Evolutionary conservation across 2,329 filamentous ascomycete genomes (phyloP).

Genomic region (Aspergillus melleus): DNA sequence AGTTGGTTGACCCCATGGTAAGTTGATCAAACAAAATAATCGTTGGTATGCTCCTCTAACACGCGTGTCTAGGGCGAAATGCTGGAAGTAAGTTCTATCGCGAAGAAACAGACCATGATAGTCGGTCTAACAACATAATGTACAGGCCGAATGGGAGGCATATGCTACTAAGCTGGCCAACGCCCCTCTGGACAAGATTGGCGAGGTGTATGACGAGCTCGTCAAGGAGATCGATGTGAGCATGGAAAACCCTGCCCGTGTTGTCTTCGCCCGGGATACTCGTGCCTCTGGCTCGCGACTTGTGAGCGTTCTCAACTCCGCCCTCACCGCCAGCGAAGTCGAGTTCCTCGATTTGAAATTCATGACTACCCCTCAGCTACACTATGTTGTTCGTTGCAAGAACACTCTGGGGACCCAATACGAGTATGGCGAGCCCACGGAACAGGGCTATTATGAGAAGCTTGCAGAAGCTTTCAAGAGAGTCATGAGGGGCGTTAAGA

Average conservation of each 20-base stretch:
- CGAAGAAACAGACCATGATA: background rate
- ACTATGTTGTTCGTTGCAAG: constrained; percentile 91
- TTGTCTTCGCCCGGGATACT: constrained; percentile 90
- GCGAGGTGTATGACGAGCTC: constrained; percentile 73
- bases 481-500: constrained; percentile 74
- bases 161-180: constrained; percentile 90
- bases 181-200: constrained; percentile 71
- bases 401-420: constrained; percentile 88
- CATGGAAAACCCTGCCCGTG: constrained; percentile 67
- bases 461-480: constrained; percentile 79
- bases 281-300: constrained; percentile 86
- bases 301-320: constrained; percentile 74
- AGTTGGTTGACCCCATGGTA: constrained; percentile 91
- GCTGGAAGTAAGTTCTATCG: constrained; percentile 67
- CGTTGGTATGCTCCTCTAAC: background rate
- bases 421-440: constrained; percentile 84
- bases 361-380: constrained; percentile 94
- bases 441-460: constrained; percentile 94
- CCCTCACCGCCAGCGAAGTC: constrained; percentile 72
- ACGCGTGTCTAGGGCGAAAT: constrained; percentile 70
- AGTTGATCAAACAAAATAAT: constrained; percentile 9
- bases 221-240: constrained; percentile 76
- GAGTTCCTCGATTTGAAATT: constrained; percentile 83
- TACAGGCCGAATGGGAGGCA: constrained; percentile 77
- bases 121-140: background rate